Base-by-base conservation (phyloP, 1,284 basidiomycete genomes). In the Ceratobasidium sp. region DNA sequence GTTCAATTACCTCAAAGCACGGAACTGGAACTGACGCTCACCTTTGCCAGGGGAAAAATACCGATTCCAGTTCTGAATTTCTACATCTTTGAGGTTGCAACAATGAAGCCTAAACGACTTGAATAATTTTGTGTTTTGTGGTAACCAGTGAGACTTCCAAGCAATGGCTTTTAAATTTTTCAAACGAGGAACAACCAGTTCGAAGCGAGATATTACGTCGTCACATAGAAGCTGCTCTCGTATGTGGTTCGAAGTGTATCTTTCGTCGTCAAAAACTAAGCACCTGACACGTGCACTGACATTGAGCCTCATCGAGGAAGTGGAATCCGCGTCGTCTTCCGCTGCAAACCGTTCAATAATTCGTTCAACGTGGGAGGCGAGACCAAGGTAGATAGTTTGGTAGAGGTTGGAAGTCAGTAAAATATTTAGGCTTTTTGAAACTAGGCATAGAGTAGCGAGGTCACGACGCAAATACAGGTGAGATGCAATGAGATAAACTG, bases 101-200 rank as follows among this genome's bases (percentile, higher is more conserved):
- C 60, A 65, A 27, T 40, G 35, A 15, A 34, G 20, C 27, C 60
- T 53, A 7, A 65, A 42, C 1, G 60, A 50, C 32, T 50, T 65
- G 49, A 65, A 65, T 31, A 65, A 38, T n/a, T 40, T 53, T n/a
- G 60, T 42, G 40, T 65, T 65, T 31, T 38, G 20, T 5, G 60
- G 60, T 3, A 65, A 38, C 60, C 60, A 65, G 34, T 65, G 60
- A n/a, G 60, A 52, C 20, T 25, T 65, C 60, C 60, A 65, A n/a
- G 43, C 32, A 38, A 65, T 8, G 20, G 31, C 17, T 31, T 42
- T 34, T 35, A 65, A 38, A 7, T 53, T 49, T 12, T 35, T 53
- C 47, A 65, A 65, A 20, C 25, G 35, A 13, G 60, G 60, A 13
- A 65, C 20, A 65, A 42, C 35, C 32, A 42, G 29, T 8, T 47